Percentiles rank a stretch among this genome's conserved stretches.
Conservation (phyloP, 192 early-diverging fungal genomes). For the Backusella luteola region DNA sequence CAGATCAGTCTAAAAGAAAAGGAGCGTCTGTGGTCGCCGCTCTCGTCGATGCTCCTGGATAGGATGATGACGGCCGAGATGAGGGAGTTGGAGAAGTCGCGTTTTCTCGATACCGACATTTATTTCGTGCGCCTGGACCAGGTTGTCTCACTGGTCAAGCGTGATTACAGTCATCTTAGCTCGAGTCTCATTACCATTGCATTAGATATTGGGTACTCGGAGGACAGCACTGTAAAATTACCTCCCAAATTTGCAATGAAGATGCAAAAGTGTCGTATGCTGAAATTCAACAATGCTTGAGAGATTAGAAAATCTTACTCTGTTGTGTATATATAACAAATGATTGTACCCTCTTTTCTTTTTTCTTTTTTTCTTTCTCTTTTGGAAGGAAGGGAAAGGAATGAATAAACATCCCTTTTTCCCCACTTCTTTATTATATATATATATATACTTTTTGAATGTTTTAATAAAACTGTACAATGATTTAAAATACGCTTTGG, state of each 20-base stretch:
- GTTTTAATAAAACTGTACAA: too few relatives aligned
- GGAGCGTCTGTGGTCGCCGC: constrained; percentile 67
- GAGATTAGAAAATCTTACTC: background rate
- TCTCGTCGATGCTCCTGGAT: constrained; percentile 56
- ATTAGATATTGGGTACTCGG: constrained; percentile 58
- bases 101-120: constrained; percentile 55
- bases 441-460: too few relatives aligned
- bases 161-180: constrained; percentile 62
- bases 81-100: constrained; percentile 54
- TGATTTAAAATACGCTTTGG: too few relatives aligned
- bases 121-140: constrained; percentile 70
- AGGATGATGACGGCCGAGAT: background rate
- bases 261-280: constrained; percentile 27
- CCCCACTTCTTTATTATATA: too few relatives aligned
- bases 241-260: constrained; percentile 44
- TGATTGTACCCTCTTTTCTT: background rate
- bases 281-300: constrained; percentile 2
- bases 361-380: background rate
- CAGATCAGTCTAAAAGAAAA: constrained; percentile 55
- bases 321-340: background rate
- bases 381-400: too few relatives aligned
- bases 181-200: constrained; percentile 66
- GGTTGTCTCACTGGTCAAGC: constrained; percentile 57
- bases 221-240: constrained; percentile 13
- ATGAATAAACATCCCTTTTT: too few relatives aligned